Base-by-base conservation (phyloP, 495 filamentous ascomycete genomes). In the Penicillium subrubescens region DNA sequence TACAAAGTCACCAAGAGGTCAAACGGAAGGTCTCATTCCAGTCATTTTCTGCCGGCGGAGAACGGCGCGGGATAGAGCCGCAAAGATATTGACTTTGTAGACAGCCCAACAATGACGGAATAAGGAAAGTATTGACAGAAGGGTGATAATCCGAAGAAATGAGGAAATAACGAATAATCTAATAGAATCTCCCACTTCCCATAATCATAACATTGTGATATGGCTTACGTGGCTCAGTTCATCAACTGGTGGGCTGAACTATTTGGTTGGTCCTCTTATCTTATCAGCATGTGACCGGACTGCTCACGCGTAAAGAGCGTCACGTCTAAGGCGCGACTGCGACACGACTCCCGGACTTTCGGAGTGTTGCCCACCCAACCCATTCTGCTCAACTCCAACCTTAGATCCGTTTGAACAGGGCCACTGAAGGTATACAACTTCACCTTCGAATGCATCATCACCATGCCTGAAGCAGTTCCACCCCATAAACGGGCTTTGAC, bases 401-500 rank as follows among this genome's bases (percentile, higher is more conserved):
- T 41, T 44, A 63, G 46, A 43, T 17, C 27, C 33, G 29, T 54
- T 52, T 8, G 29, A 51, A 29, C 43, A 4, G 0, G 33, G 56
- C 3, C 43, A 15, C 15, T 8, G 23, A 57, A 15, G 33, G 59
- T 60, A 35, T 41, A 61, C 59, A 19, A 23, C 54, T 55, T 52
- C 34, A 50, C 27, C 27, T 31, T 64, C 65, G 58, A 65, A 69
- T 71, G 65, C 68, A 37, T 59, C 31, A 41, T 39, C 60, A 75
- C 35, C 44, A 88, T 88, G 86, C 73, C 83, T 62, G 81, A 83
- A 73, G 82, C 83, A 34, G 73, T 78, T 10, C 79, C 75, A 67
- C 73, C 83, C 61, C 82, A 79, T 62, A 90, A 90, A 77, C 83
- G 86, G 64, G 83, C 84, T 55, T 76, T 90, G 63, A 79, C 75